phyloP scores from a whole-genome alignment of 768 basidiomycete species.

The Phallus indusiatus region DNA sequence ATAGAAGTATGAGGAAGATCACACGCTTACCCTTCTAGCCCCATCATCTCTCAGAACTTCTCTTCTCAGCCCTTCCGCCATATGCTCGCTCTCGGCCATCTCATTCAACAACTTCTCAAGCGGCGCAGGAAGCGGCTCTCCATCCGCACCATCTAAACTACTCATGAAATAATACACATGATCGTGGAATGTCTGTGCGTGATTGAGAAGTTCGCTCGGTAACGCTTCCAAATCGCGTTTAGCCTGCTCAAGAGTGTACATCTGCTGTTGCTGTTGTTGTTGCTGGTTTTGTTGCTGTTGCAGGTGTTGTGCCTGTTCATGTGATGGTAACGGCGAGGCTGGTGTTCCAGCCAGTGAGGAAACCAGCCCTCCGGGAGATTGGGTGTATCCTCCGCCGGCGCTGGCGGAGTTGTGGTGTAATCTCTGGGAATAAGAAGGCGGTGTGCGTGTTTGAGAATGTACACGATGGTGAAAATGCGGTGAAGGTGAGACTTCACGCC shows the following conservation, averaged over 20 bases:
- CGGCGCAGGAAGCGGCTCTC: slow-evolving; percentile 8
- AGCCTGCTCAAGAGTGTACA: slow-evolving; percentile 12
- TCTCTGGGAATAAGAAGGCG: background rate
- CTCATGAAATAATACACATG: slow-evolving; percentile 28
- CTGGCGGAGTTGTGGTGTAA: background rate
- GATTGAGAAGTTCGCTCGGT: slow-evolving; percentile 28
- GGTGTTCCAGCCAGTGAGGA: background rate
- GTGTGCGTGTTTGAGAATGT: background rate
- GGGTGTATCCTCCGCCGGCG: background rate
- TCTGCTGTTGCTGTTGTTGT: background rate
- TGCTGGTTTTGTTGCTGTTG: background rate
- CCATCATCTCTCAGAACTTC: slow-evolving; percentile 36
- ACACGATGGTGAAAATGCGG: background rate
- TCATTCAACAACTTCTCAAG: slow-evolving; percentile 33
- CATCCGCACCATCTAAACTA: slow-evolving; percentile 5
- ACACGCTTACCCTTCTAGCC: slow-evolving; percentile 29
- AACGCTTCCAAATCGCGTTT: slow-evolving; percentile 29
- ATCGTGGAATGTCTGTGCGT: slow-evolving; percentile 30
- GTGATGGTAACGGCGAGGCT: background rate
- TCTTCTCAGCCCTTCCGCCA: slow-evolving; percentile 25
- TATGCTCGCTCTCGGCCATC: slow-evolving; percentile 23
- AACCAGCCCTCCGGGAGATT: slow-evolving; percentile 1
- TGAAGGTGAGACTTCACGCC: slow-evolving; percentile 11
- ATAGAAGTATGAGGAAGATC: background rate
- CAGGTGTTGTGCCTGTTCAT: background rate